Conservation (phyloP, 208 protist genomes). For the Leishmania guyanensis region DNA sequence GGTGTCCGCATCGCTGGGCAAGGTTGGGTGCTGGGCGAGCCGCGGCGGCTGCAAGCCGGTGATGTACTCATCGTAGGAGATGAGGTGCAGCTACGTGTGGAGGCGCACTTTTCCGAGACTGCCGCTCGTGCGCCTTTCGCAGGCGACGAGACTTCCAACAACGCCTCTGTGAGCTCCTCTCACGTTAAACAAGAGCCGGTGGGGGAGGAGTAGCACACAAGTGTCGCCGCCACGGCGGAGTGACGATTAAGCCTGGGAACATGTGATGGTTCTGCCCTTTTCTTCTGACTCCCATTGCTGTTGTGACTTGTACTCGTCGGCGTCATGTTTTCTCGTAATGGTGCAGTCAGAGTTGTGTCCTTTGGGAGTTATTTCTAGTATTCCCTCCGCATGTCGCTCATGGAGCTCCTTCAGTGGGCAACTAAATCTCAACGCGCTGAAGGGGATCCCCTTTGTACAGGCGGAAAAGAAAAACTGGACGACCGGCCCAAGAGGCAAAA, state of each 20-base stretch:
- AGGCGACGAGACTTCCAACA: background rate
- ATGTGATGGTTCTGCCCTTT: too few relatives aligned
- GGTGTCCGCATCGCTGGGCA: conserved; percentile 35
- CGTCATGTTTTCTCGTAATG: background rate
- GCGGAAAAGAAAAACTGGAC: too few relatives aligned
- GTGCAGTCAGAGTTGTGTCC: background rate
- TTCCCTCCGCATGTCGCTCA: background rate
- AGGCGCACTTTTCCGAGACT: conserved; percentile 11
- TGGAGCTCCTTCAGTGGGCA: too few relatives aligned
- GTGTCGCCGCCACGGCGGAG: background rate
- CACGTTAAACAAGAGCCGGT: conserved; percentile 33
- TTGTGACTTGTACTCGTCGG: background rate
- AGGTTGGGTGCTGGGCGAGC: conserved; percentile 43
- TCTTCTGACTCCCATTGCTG: background rate
- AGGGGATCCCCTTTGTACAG: too few relatives aligned
- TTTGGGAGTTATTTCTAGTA: background rate
- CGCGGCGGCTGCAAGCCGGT: conserved; percentile 42
- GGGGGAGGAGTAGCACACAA: conserved; percentile 10
- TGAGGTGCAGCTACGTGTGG: conserved; percentile 36
- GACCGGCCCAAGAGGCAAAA: too few relatives aligned
- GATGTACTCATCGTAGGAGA: conserved; percentile 42
- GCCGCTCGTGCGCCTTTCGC: conserved; percentile 6
- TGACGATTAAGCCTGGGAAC: background rate
- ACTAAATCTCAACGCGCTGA: too few relatives aligned
- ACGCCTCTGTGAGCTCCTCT: conserved; percentile 5